Conservation (phyloP, 768 basidiomycete genomes). For the Tulasnella calospora region DNA sequence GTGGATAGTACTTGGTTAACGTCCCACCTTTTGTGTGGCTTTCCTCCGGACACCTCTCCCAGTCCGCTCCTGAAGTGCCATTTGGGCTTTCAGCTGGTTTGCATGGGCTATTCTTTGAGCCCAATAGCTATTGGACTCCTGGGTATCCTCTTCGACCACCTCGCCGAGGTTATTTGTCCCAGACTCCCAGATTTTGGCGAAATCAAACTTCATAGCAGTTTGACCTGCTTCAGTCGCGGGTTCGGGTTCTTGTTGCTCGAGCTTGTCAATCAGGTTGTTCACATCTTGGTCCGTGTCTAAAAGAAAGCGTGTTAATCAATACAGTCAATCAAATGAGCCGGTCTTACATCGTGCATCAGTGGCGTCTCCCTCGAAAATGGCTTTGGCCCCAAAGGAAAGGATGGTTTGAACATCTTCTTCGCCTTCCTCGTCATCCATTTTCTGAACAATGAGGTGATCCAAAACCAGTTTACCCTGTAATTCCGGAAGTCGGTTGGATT, state of each 20-base stretch:
- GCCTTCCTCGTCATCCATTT: slow-evolving; percentile 82
- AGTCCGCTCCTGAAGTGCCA: slow-evolving; percentile 50
- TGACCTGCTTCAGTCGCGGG: slow-evolving; percentile 44
- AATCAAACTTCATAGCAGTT: slow-evolving; percentile 63
- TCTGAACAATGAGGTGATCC: slow-evolving; percentile 93
- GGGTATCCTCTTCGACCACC: slow-evolving; percentile 48
- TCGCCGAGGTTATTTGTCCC: slow-evolving; percentile 69
- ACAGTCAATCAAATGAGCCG: slow-evolving; percentile 33
- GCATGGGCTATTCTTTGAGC: slow-evolving; percentile 44
- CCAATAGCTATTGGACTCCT: slow-evolving; percentile 73
- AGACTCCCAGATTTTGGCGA: slow-evolving; percentile 89
- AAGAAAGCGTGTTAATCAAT: slow-evolving; percentile 10
- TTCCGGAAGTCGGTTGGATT: neutral
- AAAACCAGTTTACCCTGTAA: slow-evolving; percentile 89
- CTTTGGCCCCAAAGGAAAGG: slow-evolving; percentile 80
- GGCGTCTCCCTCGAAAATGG: slow-evolving; percentile 61
- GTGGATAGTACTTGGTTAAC: neutral
- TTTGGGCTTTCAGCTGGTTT: slow-evolving; percentile 47
- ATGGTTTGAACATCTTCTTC: slow-evolving; percentile 83
- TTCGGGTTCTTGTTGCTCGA: slow-evolving; percentile 65
- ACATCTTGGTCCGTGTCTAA: slow-evolving; percentile 76
- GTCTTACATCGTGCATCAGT: slow-evolving; percentile 24
- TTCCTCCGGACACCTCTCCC: slow-evolving; percentile 73
- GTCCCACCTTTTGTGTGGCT: slow-evolving; percentile 41
- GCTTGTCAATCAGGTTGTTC: slow-evolving; percentile 79